Base-by-base conservation (phyloP, 163 green algal species). In the Coccomyxa subellipsoidea region DNA sequence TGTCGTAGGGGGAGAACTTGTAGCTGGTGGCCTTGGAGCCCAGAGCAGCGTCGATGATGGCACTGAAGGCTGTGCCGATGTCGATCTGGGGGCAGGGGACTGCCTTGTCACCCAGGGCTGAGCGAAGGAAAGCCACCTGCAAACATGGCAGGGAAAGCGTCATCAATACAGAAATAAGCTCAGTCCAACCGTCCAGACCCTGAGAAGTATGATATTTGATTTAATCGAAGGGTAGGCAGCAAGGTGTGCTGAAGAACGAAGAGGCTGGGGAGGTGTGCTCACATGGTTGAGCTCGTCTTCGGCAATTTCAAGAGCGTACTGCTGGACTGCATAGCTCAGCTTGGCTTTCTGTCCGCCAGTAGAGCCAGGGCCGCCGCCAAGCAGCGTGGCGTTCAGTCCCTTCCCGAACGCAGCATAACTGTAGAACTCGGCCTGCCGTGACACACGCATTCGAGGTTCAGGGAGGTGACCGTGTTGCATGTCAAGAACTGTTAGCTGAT, bases 241-340 rank as follows among this genome's bases (percentile, higher is more conserved):
- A n/a, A n/a, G n/a, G n/a, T n/a, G n/a, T n/a, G n/a, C n/a, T n/a
- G n/a, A n/a, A n/a, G n/a, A n/a, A n/a, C n/a, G n/a, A n/a, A n/a
- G n/a, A n/a, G n/a, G n/a, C n/a, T n/a, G 66, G 27, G n/a, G 66
- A 34, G 66, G n/a, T 23, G 7, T 34, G 32, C 38, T 10, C 40
- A 93, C 90, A 53, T 93, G 90, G 39, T 81, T 80, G 39, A 90
- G 87, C 84, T 93, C 90, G 32, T 93, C 88, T 40, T 86, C n/a
- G 23, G 86, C 86, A 81, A 90, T 84, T 69, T 88, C 84, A 38
- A 84, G 47, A 27, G 84, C 86, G 36, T 85, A 77, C 25, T 39
- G 15, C 70, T 84, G 76, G n/a, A 81, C 75, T 25, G 37, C 12
- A 21, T 37, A 29, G 32, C 37, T 80, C 32, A 80, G 53, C 4